Percentiles rank a stretch among this genome's conserved stretches.
These are phyloP conservation scores for Ophiostoma sp. DNA, from an alignment of 2,329 filamentous ascomycete species.

Conservation along the genomic window DNA sequence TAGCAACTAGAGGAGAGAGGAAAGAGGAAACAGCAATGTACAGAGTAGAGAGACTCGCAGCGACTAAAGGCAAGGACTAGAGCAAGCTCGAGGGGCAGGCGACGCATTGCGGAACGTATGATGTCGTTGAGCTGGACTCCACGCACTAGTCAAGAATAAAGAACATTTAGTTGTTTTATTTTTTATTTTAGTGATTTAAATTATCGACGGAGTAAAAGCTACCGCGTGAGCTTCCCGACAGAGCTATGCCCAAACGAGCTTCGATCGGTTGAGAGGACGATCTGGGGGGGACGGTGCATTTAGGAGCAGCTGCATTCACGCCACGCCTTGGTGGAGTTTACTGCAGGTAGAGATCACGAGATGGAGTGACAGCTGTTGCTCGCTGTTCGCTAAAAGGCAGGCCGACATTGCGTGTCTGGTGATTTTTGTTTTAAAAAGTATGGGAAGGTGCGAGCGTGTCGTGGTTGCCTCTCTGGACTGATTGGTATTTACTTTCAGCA, in stretches of 20 bases:
- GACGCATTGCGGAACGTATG: constrained; percentile 17
- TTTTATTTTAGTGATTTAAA: no score
- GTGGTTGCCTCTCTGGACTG: background rate
- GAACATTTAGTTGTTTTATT: background rate
- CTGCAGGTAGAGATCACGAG: no score
- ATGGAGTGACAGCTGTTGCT: background rate
- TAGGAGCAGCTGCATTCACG: background rate
- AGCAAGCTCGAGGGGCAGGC: background rate
- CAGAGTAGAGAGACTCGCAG: background rate
- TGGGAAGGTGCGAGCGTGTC: background rate
- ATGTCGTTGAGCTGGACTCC: constrained; percentile 13
- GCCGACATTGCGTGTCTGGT: background rate
- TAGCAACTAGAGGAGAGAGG: no score
- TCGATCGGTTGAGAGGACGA: constrained; percentile 20
- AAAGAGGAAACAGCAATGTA: background rate
- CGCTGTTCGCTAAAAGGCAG: background rate
- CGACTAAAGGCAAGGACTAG: background rate
- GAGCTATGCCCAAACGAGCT: constrained; percentile 16
- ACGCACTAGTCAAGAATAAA: background rate
- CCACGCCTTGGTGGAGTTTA: background rate
- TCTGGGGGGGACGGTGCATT: background rate
- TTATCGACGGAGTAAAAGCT: background rate
- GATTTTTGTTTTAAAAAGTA: background rate
- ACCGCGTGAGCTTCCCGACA: constrained; percentile 9
- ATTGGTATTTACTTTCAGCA: background rate